Percentiles rank a stretch among this genome's conserved stretches.
Evolutionary conservation across 257 asterid species (phyloP).

Genomic region (Penstemon newberryi): DNA sequence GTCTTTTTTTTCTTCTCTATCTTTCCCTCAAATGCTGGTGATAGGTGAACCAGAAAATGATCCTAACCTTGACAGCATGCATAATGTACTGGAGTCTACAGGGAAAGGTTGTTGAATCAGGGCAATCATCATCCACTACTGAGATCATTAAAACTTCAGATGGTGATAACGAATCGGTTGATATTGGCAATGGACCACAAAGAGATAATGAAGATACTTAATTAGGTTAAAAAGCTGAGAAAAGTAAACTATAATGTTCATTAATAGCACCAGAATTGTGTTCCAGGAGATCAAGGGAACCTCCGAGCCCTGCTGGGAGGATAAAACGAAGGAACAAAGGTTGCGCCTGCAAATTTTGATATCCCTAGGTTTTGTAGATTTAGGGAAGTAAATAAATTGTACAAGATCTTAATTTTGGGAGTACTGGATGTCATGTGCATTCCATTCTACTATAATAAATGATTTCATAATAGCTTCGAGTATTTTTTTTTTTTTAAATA

Average conservation of each 20-base stretch:
- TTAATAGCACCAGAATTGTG: no score
- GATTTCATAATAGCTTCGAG: no score
- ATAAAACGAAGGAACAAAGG: no score
- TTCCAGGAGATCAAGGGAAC: no score
- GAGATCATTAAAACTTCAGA: neutral
- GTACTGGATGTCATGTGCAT: no score
- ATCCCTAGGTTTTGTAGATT: no score
- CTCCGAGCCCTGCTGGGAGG: neutral
- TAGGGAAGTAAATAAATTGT: no score
- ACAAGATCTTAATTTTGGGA: no score
- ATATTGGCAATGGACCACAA: conserved; percentile 11
- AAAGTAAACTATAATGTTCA: neutral
- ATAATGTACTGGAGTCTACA: conserved; percentile 90
- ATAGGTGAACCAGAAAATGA: conserved; percentile 89
- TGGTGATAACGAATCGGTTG: conserved; percentile 7
- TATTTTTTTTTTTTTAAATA: no score
- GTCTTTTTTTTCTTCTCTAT: neutral
- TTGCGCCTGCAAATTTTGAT: no score
- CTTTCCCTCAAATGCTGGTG: conserved; percentile 20
- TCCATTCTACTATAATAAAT: no score
- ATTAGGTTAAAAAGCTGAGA: conserved; percentile 2
- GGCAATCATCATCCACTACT: conserved; percentile 29
- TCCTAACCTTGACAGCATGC: conserved; percentile 74
- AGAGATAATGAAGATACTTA: conserved; percentile 1
- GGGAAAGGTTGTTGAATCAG: conserved; percentile 37